Conservation (phyloP, 805 yeast genomes). For the Jamesozyma rosinii region DNA sequence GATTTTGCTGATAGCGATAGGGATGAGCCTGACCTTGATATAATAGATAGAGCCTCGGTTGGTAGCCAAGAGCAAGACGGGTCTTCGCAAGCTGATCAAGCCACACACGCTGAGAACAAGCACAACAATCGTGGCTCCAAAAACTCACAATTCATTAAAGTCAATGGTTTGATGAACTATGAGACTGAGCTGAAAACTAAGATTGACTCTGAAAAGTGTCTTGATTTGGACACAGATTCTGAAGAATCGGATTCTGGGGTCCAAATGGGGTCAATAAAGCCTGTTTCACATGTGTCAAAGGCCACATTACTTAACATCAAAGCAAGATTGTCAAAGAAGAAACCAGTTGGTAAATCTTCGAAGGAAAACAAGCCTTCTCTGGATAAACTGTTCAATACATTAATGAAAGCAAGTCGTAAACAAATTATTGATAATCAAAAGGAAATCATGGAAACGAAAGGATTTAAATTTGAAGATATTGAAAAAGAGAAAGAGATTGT, state of each 20-base stretch:
- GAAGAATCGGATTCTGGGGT: conserved; percentile 8
- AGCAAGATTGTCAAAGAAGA: conserved; percentile 28
- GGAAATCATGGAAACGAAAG: conserved; percentile 38
- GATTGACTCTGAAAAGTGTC: conserved; percentile 6
- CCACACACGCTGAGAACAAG: too few relatives aligned
- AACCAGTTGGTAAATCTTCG: not conserved
- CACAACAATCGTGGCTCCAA: not conserved
- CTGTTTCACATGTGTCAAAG: conserved; percentile 22
- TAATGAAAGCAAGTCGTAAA: conserved; percentile 37
- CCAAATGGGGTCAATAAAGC: not conserved
- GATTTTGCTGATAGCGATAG: conserved; percentile 15
- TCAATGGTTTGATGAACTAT: conserved; percentile 13
- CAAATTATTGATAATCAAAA: conserved; percentile 44
- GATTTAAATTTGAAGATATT: conserved; percentile 32
- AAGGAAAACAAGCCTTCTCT: conserved; percentile 14
- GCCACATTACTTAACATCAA: conserved; percentile 30
- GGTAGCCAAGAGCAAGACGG: not conserved
- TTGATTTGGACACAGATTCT: conserved; percentile 16
- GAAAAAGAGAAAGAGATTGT: conserved; percentile 33
- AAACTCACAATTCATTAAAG: not conserved
- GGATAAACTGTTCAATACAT: conserved; percentile 29
- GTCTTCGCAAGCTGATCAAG: not conserved
- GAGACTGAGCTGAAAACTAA: conserved; percentile 15
- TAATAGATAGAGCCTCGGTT: not conserved
- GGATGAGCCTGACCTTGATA: not conserved